Conservation (phyloP, 352 stramenopile genomes). For the Phytophthora syringae region DNA sequence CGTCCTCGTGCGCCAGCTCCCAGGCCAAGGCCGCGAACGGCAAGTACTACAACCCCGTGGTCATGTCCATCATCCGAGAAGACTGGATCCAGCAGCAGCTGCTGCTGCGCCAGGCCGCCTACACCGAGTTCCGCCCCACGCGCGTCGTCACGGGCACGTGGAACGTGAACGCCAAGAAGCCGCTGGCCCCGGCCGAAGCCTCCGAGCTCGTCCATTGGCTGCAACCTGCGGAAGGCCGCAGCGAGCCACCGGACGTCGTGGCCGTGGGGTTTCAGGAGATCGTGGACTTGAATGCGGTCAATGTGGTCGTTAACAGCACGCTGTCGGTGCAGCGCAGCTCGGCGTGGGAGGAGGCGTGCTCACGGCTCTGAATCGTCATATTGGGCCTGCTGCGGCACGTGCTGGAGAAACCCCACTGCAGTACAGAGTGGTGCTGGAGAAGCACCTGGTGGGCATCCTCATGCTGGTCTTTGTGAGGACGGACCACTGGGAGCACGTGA, state of each 20-base stretch:
- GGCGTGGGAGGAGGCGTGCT: conserved; percentile 93
- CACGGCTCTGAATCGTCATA: conserved; percentile 88
- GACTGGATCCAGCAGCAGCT: conserved; percentile 90
- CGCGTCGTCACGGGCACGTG: conserved; percentile 92
- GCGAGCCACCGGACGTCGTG: conserved; percentile 61
- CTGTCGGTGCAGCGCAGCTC: conserved; percentile 92
- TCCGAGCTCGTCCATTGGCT: conserved; percentile 78
- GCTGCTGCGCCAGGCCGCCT: conserved; percentile 58
- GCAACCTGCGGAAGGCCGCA: conserved; percentile 24
- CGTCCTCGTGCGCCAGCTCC: not conserved
- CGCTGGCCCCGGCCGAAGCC: conserved; percentile 64
- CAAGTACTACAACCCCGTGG: conserved; percentile 82
- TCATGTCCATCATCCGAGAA: conserved; percentile 88
- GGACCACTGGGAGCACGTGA: conserved; percentile 74
- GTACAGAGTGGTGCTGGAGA: conserved; percentile 86
- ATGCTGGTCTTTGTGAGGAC: conserved; percentile 96
- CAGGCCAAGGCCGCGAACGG: conserved; percentile 47
- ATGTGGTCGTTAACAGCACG: conserved; percentile 97
- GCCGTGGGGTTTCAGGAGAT: conserved; percentile 98
- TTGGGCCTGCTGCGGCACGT: conserved; percentile 25
- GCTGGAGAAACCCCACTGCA: conserved; percentile 31
- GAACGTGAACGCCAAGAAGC: conserved; percentile 99
- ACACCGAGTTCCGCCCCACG: conserved; percentile 71
- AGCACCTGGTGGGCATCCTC: conserved; percentile 97
- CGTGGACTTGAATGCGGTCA: conserved; percentile 99